Base-by-base conservation (phyloP, 202 grass and related monocot genomes). In the Brachypodium distachyon region DNA sequence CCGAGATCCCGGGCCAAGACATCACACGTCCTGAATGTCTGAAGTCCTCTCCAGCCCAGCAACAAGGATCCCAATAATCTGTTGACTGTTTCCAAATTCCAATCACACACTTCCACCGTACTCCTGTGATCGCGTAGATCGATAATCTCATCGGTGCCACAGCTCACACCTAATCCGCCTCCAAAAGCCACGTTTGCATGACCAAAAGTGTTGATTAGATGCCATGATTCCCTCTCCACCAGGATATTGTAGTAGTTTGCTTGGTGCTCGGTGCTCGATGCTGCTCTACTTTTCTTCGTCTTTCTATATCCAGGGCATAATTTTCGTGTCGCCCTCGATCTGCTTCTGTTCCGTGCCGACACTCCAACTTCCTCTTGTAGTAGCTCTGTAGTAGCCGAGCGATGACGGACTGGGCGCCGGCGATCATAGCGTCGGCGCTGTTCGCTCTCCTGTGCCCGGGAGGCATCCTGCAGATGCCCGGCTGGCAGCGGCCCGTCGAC, bases 361-460 rank as follows among this genome's bases (percentile, higher is more conserved):
- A 26, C 19, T 19, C 3, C 28, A 17, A 2, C 37, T 36, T 32
- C 54, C 37, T 68, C 41, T 65, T 22, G 12, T 33, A 23, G 54
- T 38, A 29, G 39, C n/a, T 54, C 61, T 26, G 29, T 23, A 8
- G 23, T 6, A 38, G 17, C 3, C 39, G 49, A 0, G 19, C 8
- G 7, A 99, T 99, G 96, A 83, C 76, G 14, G 96, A 99, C 59
- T 96, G 89, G 96, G 89, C 92, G 73, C 85, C 89, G 29, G 6
- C 92, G 67, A 87, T 99, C 74, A 93, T 93, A 36, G 89, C 92
- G 28, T 80, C 96, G 37, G 87, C 96, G 70, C 86, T 99, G 80
- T 99, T 96, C 66, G 89, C 89, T 0, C 43, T 99, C 17, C 83
- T 96, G 62, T 78, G 83, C 83, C 96, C 96, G 0, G 92, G 96